Conservation (phyloP, 441 rosid species). For the Adansonia rubrostipa region DNA sequence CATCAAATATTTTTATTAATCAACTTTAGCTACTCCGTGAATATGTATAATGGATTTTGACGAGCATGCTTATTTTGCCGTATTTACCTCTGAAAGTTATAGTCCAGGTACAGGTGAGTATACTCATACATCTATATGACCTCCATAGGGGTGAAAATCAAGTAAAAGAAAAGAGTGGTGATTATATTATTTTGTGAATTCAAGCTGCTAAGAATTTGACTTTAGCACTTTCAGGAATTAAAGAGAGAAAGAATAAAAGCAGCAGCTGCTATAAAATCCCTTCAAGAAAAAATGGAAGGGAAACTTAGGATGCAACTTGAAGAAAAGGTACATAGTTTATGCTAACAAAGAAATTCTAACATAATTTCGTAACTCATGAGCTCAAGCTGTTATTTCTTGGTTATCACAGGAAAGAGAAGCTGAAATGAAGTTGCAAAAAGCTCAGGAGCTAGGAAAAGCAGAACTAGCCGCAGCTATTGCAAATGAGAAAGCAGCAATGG, state of each 20-base stretch:
- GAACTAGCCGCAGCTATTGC: conserved; percentile 73
- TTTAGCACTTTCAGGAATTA: conserved; percentile 62
- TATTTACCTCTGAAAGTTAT: conserved; percentile 4
- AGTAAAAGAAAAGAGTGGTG: neutral
- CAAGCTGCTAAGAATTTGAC: conserved; percentile 6
- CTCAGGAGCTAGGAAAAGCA: conserved; percentile 75
- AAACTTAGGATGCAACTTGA: conserved; percentile 75
- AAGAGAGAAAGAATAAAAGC: conserved; percentile 89
- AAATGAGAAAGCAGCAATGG: conserved; percentile 80
- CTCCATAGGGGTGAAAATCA: neutral
- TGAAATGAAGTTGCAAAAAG: conserved; percentile 54
- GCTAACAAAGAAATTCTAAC: conserved; percentile 16
- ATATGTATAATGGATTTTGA: neutral
- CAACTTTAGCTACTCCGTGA: neutral
- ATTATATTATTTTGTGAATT: neutral
- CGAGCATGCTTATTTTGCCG: neutral
- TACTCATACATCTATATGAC: neutral
- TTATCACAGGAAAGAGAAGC: conserved; percentile 74
- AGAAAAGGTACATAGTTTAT: conserved; percentile 59
- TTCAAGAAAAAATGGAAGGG: conserved; percentile 87
- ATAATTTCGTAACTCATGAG: conserved; percentile 21
- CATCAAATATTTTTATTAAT: neutral
- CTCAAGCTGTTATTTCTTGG: conserved; percentile 35
- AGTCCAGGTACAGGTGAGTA: conserved; percentile 1
- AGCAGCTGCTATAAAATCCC: conserved; percentile 73